A percentile compares a stretch with the other conserved stretches of the same genome.
phyloP scores from a whole-genome alignment of 169 alveolate genomes.

The Plasmodium cynomolgi region DNA sequence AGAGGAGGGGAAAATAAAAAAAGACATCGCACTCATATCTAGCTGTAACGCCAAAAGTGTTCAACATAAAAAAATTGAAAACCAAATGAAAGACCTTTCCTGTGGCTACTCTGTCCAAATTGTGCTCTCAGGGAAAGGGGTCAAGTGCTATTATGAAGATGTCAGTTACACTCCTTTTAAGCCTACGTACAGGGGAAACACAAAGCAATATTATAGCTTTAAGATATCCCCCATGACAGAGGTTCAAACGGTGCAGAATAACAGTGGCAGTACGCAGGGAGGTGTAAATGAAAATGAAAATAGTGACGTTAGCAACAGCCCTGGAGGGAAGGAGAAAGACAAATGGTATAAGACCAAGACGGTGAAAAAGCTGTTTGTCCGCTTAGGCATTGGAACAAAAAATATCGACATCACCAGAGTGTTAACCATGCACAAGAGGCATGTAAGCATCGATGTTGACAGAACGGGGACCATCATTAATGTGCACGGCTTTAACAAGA shows the following conservation, averaged over 20 bases:
- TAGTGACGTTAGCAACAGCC: background rate
- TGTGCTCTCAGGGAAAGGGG: slow-evolving; percentile 90
- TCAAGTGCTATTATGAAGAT: slow-evolving; percentile 88
- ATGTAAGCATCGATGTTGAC: slow-evolving; percentile 85
- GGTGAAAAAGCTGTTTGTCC: slow-evolving; percentile 86
- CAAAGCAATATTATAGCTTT: slow-evolving; percentile 60
- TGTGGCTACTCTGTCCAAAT: slow-evolving; percentile 90
- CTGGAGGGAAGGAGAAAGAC: background rate
- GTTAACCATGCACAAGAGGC: slow-evolving; percentile 82
- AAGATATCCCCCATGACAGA: slow-evolving; percentile 6
- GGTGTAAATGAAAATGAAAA: background rate
- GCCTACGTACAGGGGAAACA: slow-evolving; percentile 37
- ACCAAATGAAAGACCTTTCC: slow-evolving; percentile 81
- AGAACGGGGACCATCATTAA: slow-evolving; percentile 80
- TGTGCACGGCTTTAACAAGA: slow-evolving; percentile 88
- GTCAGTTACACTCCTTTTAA: slow-evolving; percentile 47
- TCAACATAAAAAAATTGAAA: slow-evolving; percentile 79
- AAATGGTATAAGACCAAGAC: slow-evolving; percentile 74
- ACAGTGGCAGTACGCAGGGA: background rate
- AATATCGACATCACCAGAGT: slow-evolving; percentile 87
- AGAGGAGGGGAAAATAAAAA: slow-evolving; percentile 67
- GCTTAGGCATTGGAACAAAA: slow-evolving; percentile 90
- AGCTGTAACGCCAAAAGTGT: slow-evolving; percentile 77
- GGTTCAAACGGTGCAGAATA: slow-evolving; percentile 23
- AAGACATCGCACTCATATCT: slow-evolving; percentile 82